Conservation (phyloP, 208 protist species). For the Leishmania guyanensis region DNA sequence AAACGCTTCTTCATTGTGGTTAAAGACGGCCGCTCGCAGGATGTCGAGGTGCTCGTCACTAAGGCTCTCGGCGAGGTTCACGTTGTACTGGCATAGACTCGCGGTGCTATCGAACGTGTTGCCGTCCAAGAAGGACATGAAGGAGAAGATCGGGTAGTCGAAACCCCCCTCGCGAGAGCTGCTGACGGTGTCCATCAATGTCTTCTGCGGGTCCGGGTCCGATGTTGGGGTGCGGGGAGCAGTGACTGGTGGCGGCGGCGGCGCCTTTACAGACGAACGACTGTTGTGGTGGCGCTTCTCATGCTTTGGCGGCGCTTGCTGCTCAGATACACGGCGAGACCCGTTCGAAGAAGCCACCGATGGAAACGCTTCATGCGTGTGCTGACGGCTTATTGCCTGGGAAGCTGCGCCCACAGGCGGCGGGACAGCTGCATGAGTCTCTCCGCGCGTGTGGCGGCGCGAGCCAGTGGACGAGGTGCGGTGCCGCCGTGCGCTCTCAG, state of each 20-base stretch:
- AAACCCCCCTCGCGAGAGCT: slow-evolving; percentile 27
- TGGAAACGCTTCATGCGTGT: slow-evolving; percentile 1
- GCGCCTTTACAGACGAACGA: neutral
- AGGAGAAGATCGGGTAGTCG: slow-evolving; percentile 43
- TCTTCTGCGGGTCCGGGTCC: neutral
- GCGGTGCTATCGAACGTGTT: slow-evolving; percentile 65
- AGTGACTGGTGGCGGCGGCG: neutral
- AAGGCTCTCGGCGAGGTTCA: slow-evolving; percentile 64
- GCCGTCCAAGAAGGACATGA: slow-evolving; percentile 79
- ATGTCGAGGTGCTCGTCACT: slow-evolving; percentile 72
- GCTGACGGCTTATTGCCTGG: slow-evolving; percentile 13
- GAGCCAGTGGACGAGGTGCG: slow-evolving; percentile 26
- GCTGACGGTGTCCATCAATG: slow-evolving; percentile 19
- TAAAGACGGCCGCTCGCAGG: slow-evolving; percentile 62
- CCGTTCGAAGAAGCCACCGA: neutral
- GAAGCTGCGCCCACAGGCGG: neutral
- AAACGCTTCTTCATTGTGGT: slow-evolving; percentile 76
- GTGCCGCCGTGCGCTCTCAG: slow-evolving; percentile 4
- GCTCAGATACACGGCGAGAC: slow-evolving; percentile 2
- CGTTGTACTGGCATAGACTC: slow-evolving; percentile 78
- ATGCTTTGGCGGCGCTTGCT: neutral
- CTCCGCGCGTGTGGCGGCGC: neutral
- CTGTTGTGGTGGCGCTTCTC: slow-evolving; percentile 4
- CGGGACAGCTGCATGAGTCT: neutral
- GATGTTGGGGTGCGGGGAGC: neutral